Conservation (phyloP, 1,284 basidiomycete species). For the Tylopilus orsonianus region DNA sequence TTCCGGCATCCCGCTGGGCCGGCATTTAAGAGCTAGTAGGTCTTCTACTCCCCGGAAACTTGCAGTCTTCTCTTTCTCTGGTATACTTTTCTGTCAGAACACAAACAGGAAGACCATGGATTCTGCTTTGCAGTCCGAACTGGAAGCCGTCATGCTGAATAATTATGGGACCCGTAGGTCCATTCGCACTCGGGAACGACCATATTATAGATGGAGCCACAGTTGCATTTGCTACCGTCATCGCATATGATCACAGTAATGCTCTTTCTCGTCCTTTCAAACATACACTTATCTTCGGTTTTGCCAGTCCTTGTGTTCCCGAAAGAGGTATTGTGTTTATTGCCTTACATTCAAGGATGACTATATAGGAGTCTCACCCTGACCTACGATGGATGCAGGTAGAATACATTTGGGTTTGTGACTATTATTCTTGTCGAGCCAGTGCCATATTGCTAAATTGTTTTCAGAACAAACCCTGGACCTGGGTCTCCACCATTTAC, state of each 20-base stretch:
- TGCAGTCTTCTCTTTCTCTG: not conserved
- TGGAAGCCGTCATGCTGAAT: not conserved
- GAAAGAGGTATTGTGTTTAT: constrained; percentile 4
- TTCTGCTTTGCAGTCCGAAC: not conserved
- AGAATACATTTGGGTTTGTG: constrained; percentile 17
- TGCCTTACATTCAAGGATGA: not conserved
- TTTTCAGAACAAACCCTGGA: too few species aligned
- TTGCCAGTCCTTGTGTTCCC: constrained; percentile 12
- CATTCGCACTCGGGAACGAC: not conserved
- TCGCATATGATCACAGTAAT: constrained; percentile 17
- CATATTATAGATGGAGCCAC: not conserved
- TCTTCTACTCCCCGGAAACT: too few species aligned
- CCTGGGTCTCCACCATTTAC: too few species aligned
- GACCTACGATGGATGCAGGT: constrained; percentile 1
- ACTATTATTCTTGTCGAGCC: not conserved
- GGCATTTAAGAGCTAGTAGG: too few species aligned
- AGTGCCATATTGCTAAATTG: too few species aligned
- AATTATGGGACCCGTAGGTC: constrained; percentile 1
- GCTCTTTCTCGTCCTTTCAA: not conserved
- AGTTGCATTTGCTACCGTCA: constrained; percentile 4
- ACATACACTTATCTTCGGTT: not conserved
- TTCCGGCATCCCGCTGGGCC: too few species aligned
- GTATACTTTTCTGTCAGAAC: not conserved
- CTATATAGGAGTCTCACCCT: not conserved
- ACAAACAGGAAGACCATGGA: too few species aligned